A percentile compares a stretch with the other conserved stretches of the same genome.
Conservation (phyloP, 129 eudicot species). For the Gnaphalium uliginosum region DNA sequence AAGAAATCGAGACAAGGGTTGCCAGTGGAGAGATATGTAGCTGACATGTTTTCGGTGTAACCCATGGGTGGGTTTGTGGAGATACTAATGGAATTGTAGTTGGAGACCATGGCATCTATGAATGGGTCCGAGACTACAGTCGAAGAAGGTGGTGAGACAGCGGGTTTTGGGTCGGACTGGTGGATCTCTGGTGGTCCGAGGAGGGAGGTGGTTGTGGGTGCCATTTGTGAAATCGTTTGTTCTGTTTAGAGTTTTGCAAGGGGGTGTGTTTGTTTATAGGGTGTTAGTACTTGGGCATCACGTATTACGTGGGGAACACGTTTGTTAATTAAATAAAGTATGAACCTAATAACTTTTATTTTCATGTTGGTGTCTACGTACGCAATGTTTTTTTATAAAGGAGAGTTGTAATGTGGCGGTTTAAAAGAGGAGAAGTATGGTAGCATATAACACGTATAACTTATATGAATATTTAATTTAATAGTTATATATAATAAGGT, state of each 20-base stretch:
- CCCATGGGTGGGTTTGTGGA: not conserved
- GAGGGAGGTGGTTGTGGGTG: conserved; percentile 16
- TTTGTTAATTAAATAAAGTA: too few species aligned
- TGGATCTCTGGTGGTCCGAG: conserved; percentile 25
- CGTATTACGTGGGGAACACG: too few species aligned
- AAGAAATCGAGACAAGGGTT: conserved; percentile 23
- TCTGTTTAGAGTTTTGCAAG: not conserved
- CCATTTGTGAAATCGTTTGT: conserved; percentile 10
- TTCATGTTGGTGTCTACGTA: too few species aligned
- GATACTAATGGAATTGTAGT: conserved; percentile 7
- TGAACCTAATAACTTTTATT: too few species aligned
- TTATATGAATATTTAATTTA: too few species aligned
- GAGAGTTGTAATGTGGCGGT: too few species aligned
- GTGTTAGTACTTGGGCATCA: too few species aligned
- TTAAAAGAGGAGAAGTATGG: too few species aligned
- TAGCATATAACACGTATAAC: too few species aligned
- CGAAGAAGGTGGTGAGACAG: conserved; percentile 17
- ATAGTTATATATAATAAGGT: too few species aligned
- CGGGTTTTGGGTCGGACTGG: not conserved
- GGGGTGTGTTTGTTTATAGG: not conserved
- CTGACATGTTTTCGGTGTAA: conserved; percentile 26
- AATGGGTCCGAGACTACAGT: conserved; percentile 14
- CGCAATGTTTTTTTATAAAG: too few species aligned
- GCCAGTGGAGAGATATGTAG: conserved; percentile 17
- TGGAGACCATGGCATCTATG: conserved; percentile 17